Evolutionary conservation across 2,329 filamentous ascomycete species (phyloP).

Genomic region (Acrodontium crateriforme): DNA sequence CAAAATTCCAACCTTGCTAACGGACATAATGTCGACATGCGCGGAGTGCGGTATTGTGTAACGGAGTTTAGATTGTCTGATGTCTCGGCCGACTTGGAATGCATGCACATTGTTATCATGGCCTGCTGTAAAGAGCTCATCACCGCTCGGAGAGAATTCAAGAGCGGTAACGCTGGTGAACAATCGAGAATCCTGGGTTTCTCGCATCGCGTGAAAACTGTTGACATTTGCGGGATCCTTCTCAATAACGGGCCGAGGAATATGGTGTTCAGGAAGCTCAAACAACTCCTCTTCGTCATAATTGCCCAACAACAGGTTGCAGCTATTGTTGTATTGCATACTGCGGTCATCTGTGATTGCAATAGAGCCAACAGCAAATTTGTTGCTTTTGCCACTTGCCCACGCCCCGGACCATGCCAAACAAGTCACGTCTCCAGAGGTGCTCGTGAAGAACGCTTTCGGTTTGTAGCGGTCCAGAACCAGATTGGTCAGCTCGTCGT

Average conservation of each 20-base stretch:
- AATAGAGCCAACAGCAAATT: conserved; percentile 44
- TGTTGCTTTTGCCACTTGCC: conserved; percentile 37
- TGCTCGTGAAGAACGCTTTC: conserved; percentile 39
- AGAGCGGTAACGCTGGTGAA: conserved; percentile 44
- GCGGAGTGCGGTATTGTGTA: conserved; percentile 30
- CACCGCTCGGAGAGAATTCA: conserved; percentile 32
- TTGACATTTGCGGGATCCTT: conserved; percentile 24
- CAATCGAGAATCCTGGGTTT: conserved; percentile 37
- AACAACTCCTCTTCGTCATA: conserved; percentile 27
- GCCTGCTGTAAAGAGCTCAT: conserved; percentile 29
- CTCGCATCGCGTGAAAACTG: conserved; percentile 30
- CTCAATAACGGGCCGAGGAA: conserved; percentile 27
- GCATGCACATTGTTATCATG: conserved; percentile 38
- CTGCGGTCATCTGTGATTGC: conserved; percentile 40
- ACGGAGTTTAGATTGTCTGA: conserved; percentile 2
- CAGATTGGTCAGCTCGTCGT: conserved; percentile 18
- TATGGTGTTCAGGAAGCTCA: conserved; percentile 41
- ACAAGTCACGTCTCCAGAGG: conserved; percentile 43
- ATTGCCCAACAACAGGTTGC: conserved; percentile 44
- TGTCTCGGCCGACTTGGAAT: conserved; percentile 17
- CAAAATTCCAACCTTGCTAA: conserved; percentile 26
- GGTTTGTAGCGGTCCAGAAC: conserved; percentile 28
- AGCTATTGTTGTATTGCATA: conserved; percentile 46
- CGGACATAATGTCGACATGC: conserved; percentile 38
- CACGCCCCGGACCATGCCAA: conserved; percentile 46